Conservation (phyloP, 306 rosid genomes). For the Phaseolus lunatus region DNA sequence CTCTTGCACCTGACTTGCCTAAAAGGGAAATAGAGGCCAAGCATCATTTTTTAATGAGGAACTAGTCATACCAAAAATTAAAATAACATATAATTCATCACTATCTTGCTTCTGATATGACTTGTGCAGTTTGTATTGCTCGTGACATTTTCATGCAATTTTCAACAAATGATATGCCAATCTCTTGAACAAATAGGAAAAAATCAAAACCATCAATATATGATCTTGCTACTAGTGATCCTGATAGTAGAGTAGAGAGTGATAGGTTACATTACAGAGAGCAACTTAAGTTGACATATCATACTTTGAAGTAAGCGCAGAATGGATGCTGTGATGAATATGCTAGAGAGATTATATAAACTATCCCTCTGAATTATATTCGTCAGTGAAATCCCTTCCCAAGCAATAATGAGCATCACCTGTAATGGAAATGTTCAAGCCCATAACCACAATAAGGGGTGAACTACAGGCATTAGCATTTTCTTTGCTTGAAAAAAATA, state of each 20-base stretch:
- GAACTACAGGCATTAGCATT: slow-evolving; percentile 24
- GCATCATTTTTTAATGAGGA: slow-evolving; percentile 32
- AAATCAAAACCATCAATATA: slow-evolving; percentile 22
- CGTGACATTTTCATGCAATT: slow-evolving; percentile 14
- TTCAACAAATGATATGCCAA: slow-evolving; percentile 33
- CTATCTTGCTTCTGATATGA: slow-evolving; percentile 30
- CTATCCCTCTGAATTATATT: slow-evolving; percentile 74
- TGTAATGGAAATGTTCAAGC: slow-evolving; percentile 49
- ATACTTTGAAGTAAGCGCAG: slow-evolving; percentile 93
- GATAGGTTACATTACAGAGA: slow-evolving; percentile 12
- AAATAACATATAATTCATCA: not conserved
- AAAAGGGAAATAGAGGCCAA: slow-evolving; percentile 25
- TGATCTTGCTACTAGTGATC: slow-evolving; percentile 6
- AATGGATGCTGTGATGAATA: slow-evolving; percentile 95
- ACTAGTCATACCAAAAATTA: slow-evolving; percentile 23
- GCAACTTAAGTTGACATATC: slow-evolving; percentile 43
- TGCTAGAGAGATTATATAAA: slow-evolving; percentile 72
- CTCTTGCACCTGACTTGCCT: not conserved
- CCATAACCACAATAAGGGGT: slow-evolving; percentile 45
- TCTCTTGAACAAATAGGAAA: slow-evolving; percentile 16
- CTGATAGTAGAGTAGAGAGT: slow-evolving; percentile 14
- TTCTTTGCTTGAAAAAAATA: slow-evolving; percentile 50
- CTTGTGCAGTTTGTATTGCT: not conserved
- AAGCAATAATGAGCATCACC: slow-evolving; percentile 82
- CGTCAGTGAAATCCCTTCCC: slow-evolving; percentile 58